Conservation (phyloP, 768 basidiomycete genomes). For the Mycena rosella region DNA sequence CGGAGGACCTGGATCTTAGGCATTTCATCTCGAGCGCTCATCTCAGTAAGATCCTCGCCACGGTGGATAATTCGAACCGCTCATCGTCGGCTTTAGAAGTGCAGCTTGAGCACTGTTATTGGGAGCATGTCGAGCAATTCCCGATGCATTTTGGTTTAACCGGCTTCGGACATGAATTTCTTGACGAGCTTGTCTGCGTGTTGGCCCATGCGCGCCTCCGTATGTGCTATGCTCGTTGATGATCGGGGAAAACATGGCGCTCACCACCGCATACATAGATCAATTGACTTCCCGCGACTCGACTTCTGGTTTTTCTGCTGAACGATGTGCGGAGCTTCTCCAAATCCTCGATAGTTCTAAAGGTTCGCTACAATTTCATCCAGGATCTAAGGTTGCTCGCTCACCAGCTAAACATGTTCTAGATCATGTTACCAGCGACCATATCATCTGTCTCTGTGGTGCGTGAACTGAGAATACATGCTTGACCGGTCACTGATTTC, state of each 20-base stretch:
- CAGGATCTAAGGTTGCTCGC: too few relatives aligned
- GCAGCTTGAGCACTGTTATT: conserved; percentile 65
- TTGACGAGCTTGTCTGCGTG: conserved; percentile 62
- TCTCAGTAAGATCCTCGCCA: conserved; percentile 54
- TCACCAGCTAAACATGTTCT: too few relatives aligned
- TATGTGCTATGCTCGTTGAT: conserved; percentile 42
- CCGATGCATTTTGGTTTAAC: conserved; percentile 57
- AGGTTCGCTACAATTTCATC: background rate
- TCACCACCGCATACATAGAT: conserved; percentile 56
- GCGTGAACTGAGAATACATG: conserved; percentile 22
- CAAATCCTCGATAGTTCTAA: conserved; percentile 51
- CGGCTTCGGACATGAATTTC: conserved; percentile 44
- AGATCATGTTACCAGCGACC: conserved; percentile 53
- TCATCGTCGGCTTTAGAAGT: background rate
- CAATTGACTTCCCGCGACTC: conserved; percentile 69
- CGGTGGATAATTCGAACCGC: background rate
- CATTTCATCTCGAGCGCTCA: conserved; percentile 61
- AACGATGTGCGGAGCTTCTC: conserved; percentile 61
- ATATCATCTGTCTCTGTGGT: conserved; percentile 58
- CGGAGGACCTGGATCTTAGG: conserved; percentile 56
- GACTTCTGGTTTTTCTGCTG: conserved; percentile 66
- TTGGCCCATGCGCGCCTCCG: conserved; percentile 68
- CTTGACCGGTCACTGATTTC: background rate
- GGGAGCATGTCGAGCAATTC: conserved; percentile 72
- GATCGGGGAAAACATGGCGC: background rate